Evolutionary conservation across 305 asterid species (phyloP).

Genomic region (Ilex paraguariensis): DNA sequence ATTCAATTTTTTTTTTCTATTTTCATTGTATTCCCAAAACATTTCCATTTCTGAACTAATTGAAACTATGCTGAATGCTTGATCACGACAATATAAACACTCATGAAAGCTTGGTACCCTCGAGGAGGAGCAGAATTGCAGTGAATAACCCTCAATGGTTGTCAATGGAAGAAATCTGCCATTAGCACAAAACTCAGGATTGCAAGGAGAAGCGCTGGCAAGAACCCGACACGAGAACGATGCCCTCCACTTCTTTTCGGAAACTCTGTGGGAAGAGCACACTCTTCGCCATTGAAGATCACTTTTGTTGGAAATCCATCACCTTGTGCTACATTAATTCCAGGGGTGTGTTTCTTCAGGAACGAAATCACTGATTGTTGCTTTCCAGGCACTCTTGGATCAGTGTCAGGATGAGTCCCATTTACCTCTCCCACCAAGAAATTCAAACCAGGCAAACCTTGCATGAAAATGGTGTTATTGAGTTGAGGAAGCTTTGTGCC

Average conservation of each 20-base stretch:
- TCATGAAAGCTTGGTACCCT: no score
- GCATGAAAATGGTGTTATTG: conserved; percentile 4
- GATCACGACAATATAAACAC: no score
- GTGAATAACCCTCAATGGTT: no score
- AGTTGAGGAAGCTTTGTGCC: neutral
- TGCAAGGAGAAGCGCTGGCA: neutral
- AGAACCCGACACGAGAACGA: neutral
- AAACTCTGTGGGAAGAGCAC: neutral
- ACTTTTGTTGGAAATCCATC: conserved; percentile 8
- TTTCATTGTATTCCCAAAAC: no score
- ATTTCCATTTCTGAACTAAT: no score
- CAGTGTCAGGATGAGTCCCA: neutral
- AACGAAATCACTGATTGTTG: conserved; percentile 1
- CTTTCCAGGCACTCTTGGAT: conserved; percentile 1
- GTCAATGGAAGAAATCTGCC: no score
- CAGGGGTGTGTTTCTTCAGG: neutral
- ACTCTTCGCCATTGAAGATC: conserved; percentile 4
- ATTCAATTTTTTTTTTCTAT: no score
- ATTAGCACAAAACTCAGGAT: no score
- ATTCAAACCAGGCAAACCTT: conserved; percentile 4
- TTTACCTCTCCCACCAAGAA: neutral
- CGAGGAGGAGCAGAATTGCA: no score
- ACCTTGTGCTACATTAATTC: neutral
- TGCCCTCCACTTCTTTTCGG: neutral
- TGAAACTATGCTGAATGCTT: no score